Evolutionary conservation across 768 basidiomycete species (phyloP), one percentile per base, ranked within the genome.

Genomic region (Lactarius sp.): DNA sequence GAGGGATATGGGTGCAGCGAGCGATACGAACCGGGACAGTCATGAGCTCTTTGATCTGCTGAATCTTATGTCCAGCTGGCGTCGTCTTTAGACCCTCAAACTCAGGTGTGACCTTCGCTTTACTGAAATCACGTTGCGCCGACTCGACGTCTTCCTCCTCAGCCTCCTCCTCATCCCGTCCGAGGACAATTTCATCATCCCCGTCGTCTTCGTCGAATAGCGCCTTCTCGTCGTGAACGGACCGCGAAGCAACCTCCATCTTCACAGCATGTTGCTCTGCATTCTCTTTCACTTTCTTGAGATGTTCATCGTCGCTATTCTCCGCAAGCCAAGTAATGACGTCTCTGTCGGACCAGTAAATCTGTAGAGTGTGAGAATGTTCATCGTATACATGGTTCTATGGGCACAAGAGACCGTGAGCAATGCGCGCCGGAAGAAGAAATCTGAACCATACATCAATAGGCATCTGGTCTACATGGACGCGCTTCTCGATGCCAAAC

Each of bases 381-480:
- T 98, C 96, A 71, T 98, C 95, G 72, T 94, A 94, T 56, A 98
- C 93, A 71, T 94, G 90, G 70, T 96, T 98, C 90, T 96, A 68
- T 5, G 2, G 5, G 54, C 61, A 50, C 57, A 36, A 4, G 52
- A 50, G 41, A 22, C 18, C 22, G 42, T 54, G 27, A 55, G 36
- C 31, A 37, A 46, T 9, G 37, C 3, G 58, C 4, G 14, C 22
- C 52, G 6, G 50, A 37, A 1, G 51, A 58, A 49, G 22, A 46
- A 22, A 22, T 22, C 39, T 37, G 13, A 52, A 9, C 75, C 87
- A 76, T 71, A 94, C 93, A 68, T 97, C 93, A 62, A 97, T 92
- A 31, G 97, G 96, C 92, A 99, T 97, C 76, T 98, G 94, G 73
- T 98, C 97, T 47, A 95, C 92, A 70, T 98, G 97, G 3, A 98